Base-by-base conservation (phyloP, 441 rosid species). In the Bocquillonia castaneifolia region DNA sequence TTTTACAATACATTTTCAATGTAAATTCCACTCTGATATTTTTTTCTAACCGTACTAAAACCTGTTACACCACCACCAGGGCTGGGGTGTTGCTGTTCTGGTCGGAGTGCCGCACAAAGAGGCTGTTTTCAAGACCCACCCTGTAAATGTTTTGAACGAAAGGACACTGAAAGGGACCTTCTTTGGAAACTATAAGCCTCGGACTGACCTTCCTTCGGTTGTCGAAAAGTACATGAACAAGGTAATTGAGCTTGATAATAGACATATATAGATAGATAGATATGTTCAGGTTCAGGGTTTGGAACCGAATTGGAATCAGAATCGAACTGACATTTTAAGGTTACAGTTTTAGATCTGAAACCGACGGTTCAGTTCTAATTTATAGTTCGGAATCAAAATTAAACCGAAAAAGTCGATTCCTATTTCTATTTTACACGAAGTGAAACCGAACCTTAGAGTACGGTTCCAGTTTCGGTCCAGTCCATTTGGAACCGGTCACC, bases 31-130 rank as follows among this genome's bases (percentile, higher is more conserved):
- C n/a, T n/a, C n/a, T n/a, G n/a, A n/a, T n/a, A n/a, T n/a, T n/a
- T n/a, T n/a, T n/a, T n/a, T n/a, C n/a, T n/a, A n/a, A n/a, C n/a
- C n/a, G n/a, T n/a, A n/a, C n/a, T n/a, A n/a, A n/a, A n/a, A n/a
- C n/a, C n/a, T n/a, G n/a, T n/a, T 37, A 5, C 44, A 7, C 29
- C 44, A 36, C 36, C 9, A 9, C 2, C 44, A 92, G 95, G 98
- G 95, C 4, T 92, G 98, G 98, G 98, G 98, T 68, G 96, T 92
- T 59, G 98, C 98, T 32, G 98, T 92, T 3, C 85, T 92, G 31
- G 98, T 92, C 0, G 96, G 98, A 15, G 92, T 90, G 54, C 98
- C 96, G 10, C 81, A 67, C 79, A 92, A 86, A 74, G 95, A 92
- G 47, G 96, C 80, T 25, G 77, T 81, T 0, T 92, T 92, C 88